phyloP scores from a whole-genome alignment of 805 yeast species.

The Candida khao-thaluensis region DNA sequence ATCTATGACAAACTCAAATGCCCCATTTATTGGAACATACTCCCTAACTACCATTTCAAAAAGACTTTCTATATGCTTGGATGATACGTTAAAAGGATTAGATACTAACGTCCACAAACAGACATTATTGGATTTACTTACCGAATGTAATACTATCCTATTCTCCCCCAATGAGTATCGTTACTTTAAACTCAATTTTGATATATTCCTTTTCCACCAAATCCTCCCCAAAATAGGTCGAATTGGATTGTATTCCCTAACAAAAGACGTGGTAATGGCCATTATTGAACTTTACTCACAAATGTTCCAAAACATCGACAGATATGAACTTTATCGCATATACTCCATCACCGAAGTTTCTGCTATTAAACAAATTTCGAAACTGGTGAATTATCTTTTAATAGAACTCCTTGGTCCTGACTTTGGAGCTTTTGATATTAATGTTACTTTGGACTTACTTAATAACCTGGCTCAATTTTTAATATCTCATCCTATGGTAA shows the following conservation, averaged over 20 bases:
- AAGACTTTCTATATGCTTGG: neutral
- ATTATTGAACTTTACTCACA: neutral
- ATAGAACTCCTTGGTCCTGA: slow-evolving; percentile 1
- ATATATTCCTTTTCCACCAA: neutral
- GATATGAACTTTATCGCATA: neutral
- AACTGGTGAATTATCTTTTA: slow-evolving; percentile 4
- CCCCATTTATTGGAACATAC: neutral
- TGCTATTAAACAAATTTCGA: neutral
- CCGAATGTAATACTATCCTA: neutral
- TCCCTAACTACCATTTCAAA: neutral
- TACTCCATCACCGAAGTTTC: neutral
- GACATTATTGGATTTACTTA: neutral
- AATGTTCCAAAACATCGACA: neutral
- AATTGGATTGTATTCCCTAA: neutral
- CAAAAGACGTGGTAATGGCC: neutral
- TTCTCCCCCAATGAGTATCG: neutral
- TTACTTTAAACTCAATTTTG: slow-evolving; percentile 1
- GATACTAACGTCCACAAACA: neutral
- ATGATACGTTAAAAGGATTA: neutral
- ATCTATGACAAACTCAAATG: no score
- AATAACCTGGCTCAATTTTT: neutral
- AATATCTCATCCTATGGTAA: neutral
- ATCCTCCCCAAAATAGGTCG: neutral
- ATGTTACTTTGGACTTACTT: neutral
- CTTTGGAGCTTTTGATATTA: neutral